Base-by-base conservation (phyloP, 2,329 filamentous ascomycete species). In the Aspergillus oerlinghausenensis region DNA sequence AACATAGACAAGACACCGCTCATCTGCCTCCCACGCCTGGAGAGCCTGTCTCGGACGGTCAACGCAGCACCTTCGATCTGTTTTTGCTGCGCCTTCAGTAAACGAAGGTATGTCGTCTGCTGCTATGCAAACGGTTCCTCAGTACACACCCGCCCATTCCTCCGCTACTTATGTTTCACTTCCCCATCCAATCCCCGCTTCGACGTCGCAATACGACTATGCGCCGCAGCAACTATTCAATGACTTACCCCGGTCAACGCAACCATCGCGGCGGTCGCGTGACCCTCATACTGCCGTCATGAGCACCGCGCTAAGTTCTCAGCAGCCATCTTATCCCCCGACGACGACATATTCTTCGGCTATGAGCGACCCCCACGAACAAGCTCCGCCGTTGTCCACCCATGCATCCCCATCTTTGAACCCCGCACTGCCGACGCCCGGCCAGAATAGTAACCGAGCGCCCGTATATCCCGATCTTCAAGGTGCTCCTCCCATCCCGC, bases 401-500 rank as follows among this genome's bases (percentile, higher is more conserved):
- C 72, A 77, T 70, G 67, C 71, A 49, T 75, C 78, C 45, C 72
- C 79, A 55, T 67, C 71, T 60, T 70, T 75, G 62, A 69, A 73
- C 50, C 55, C 67, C 32, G 54, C 67, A 54, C 64, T 66, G 52
- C 54, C 62, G 51, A 63, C 72, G 56, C 52, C 71, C 43, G 57
- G 63, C 40, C 64, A 67, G 52, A 67, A 67, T 56, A 66, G 64
- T 55, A 68, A 70, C 62, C 68, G 63, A 64, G 56, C 73, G 65
- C 63, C 64, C 62, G 64, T 67, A 48, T 68, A 70, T 45, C 69
- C 75, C 54, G 76, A 83, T 76, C 75, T 83, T 79, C 74, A 85
- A 82, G 77, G 75, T 56, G 73, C 73, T 29, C 85, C 88, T 53
- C 88, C 89, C 25, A 82, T 90, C 65, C 87, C 88, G 55, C 92